These are phyloP conservation scores for Melanogaster broomeanus DNA, from an alignment of 768 basidiomycete species.

Conservation along the genomic window DNA sequence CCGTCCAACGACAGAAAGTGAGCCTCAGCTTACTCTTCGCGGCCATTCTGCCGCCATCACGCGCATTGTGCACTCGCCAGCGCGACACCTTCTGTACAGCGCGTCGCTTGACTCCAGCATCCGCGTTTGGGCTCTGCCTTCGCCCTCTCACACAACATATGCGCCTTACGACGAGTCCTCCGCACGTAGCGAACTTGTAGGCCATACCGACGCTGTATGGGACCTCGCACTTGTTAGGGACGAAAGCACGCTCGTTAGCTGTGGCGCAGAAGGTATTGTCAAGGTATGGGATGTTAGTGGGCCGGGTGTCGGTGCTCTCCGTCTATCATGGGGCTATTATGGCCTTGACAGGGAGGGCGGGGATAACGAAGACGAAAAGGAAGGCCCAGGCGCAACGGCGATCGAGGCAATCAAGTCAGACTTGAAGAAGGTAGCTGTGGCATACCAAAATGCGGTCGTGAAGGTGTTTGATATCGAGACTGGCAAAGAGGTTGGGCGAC, in stretches of 20 bases:
- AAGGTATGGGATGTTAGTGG: constrained; percentile 92
- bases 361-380: constrained; percentile 48
- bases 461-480: constrained; percentile 91
- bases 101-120: constrained; percentile 94
- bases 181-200: constrained; percentile 77
- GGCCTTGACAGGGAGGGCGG: constrained; percentile 53
- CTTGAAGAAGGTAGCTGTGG: constrained; percentile 85
- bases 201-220: constrained; percentile 97
- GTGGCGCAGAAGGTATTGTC: constrained; percentile 87
- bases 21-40: constrained; percentile 90
- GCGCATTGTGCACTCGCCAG: constrained; percentile 75
- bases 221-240: constrained; percentile 85
- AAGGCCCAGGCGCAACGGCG: constrained; percentile 68
- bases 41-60: constrained; percentile 94
- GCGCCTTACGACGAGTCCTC: constrained; percentile 85
- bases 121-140: constrained; percentile 85
- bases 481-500: constrained; percentile 71
- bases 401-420: constrained; percentile 84
- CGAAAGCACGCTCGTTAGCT: constrained; percentile 83
- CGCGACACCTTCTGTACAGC: constrained; percentile 80
- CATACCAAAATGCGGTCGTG: constrained; percentile 84
- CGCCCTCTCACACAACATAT: constrained; percentile 81
- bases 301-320: constrained; percentile 59
- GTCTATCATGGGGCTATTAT: constrained; percentile 77
- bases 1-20: constrained; percentile 80